Conservation (phyloP, 768 basidiomycete species). For the Leccinum boreale region DNA sequence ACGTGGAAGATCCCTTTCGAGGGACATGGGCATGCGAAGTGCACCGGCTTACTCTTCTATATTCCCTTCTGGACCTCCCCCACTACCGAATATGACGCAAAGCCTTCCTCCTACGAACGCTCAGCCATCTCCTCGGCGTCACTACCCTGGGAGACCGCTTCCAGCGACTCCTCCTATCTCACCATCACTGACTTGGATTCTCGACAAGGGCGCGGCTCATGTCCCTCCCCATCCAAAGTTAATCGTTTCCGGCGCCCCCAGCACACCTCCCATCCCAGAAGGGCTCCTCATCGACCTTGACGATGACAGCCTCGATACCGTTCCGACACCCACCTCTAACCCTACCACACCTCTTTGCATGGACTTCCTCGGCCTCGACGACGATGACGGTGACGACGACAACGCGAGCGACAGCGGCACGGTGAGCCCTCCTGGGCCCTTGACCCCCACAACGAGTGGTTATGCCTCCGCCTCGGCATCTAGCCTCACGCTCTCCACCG, state of each 20-base stretch:
- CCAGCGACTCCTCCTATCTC: constrained; percentile 32
- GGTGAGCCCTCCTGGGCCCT: constrained; percentile 30
- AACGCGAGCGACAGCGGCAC: constrained; percentile 30
- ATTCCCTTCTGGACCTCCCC: constrained; percentile 34
- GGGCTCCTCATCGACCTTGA: constrained; percentile 58
- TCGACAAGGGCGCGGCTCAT: constrained; percentile 24
- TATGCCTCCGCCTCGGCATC: constrained; percentile 29
- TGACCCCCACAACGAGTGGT: constrained; percentile 30
- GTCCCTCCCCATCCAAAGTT: constrained; percentile 16
- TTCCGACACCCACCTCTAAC: constrained; percentile 4
- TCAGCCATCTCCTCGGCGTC: constrained; percentile 29
- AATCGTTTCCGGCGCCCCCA: constrained; percentile 15
- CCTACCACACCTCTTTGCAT: constrained; percentile 17
- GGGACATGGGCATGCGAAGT: constrained; percentile 31
- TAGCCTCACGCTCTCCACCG: constrained; percentile 26
- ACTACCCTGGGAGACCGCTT: constrained; percentile 33
- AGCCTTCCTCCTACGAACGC: constrained; percentile 20
- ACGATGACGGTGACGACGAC: constrained; percentile 17
- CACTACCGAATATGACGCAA: constrained; percentile 23
- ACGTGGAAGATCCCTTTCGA: constrained; percentile 32
- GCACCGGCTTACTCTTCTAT: constrained; percentile 33
- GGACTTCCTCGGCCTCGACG: constrained; percentile 24
- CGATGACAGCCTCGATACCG: constrained; percentile 34
- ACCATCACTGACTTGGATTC: constrained; percentile 33
- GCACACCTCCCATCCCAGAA: constrained; percentile 41